Evolutionary conservation across 441 rosid genomes (phyloP).

Genomic region (Syzygium syzygioides): DNA sequence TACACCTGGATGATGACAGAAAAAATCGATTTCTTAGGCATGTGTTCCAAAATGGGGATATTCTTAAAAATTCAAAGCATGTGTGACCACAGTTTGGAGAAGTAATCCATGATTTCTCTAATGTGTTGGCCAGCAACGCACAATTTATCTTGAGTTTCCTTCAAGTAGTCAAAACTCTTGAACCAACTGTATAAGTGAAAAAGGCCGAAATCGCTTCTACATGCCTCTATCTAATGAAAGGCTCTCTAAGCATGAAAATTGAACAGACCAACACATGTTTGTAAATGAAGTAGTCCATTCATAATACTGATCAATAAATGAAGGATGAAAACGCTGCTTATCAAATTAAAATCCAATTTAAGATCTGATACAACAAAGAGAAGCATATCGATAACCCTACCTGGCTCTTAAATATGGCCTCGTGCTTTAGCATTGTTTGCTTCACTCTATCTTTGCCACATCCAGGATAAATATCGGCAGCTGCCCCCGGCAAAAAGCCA

Average conservation of each 20-base stretch:
- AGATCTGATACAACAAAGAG: not conserved
- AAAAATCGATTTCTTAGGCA: not conserved
- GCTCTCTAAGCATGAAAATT: not conserved
- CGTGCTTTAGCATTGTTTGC: slow-evolving; percentile 63
- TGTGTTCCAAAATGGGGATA: not conserved
- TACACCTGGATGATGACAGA: slow-evolving; percentile 37
- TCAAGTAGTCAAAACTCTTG: not conserved
- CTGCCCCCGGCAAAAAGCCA: slow-evolving; percentile 18
- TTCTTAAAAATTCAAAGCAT: not conserved
- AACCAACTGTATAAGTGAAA: not conserved
- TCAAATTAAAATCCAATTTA: not conserved
- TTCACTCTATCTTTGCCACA: slow-evolving; percentile 35
- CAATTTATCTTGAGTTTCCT: not conserved
- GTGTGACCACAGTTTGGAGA: not conserved
- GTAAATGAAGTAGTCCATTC: not conserved
- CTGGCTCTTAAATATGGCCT: slow-evolving; percentile 64
- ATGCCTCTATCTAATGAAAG: not conserved
- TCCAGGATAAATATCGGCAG: slow-evolving; percentile 20
- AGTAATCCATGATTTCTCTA: not conserved
- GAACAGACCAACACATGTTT: not conserved
- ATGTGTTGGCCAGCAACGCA: not conserved
- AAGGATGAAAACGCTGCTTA: not conserved
- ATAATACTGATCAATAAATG: not conserved
- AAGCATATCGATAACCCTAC: slow-evolving; percentile 17
- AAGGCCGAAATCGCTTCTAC: not conserved